phyloP scores from a whole-genome alignment of 1,139 yeast species.

The Yamadazyma kanchanaburiensis region DNA sequence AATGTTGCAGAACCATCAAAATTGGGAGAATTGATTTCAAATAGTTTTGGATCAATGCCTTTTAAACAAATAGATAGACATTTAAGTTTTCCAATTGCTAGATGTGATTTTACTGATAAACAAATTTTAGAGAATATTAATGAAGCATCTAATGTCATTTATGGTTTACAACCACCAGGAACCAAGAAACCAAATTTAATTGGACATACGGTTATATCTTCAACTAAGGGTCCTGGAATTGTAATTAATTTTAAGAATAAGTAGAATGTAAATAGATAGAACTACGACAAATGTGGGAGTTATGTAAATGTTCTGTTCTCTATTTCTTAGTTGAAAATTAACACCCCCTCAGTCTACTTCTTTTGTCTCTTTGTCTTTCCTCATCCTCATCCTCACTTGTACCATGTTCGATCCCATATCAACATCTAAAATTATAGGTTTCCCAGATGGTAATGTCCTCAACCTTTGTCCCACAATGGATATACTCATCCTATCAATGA shows the following conservation, averaged over 20 bases:
- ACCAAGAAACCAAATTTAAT: constrained; percentile 66
- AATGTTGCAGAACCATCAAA: constrained; percentile 74
- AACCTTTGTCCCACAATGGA: constrained; percentile 60
- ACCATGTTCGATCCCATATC: constrained; percentile 10
- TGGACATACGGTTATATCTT: constrained; percentile 66
- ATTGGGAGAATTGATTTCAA: constrained; percentile 39
- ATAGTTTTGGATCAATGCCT: constrained; percentile 64
- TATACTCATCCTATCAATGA: constrained; percentile 47
- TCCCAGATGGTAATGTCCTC: constrained; percentile 39
- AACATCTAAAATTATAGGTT: constrained; percentile 24
- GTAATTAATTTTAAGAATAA: constrained; percentile 51
- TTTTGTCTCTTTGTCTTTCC: not conserved
- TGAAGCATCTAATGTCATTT: constrained; percentile 65
- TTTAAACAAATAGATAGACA: constrained; percentile 66
- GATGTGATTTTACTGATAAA: constrained; percentile 73
- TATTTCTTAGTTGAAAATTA: too few relatives aligned
- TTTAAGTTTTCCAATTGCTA: constrained; percentile 70
- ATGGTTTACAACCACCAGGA: constrained; percentile 53
- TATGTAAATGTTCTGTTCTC: too few relatives aligned
- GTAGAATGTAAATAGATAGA: too few relatives aligned
- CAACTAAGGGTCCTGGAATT: constrained; percentile 81
- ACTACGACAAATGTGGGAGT: too few relatives aligned
- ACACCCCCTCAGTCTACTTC: too few relatives aligned
- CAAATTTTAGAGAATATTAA: constrained; percentile 72
- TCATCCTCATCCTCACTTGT: not conserved